A percentile compares a stretch with the other conserved stretches of the same genome.
These are phyloP conservation scores for Penicillium sp. DNA, from an alignment of 2,329 filamentous ascomycete species.

Conservation along the genomic window DNA sequence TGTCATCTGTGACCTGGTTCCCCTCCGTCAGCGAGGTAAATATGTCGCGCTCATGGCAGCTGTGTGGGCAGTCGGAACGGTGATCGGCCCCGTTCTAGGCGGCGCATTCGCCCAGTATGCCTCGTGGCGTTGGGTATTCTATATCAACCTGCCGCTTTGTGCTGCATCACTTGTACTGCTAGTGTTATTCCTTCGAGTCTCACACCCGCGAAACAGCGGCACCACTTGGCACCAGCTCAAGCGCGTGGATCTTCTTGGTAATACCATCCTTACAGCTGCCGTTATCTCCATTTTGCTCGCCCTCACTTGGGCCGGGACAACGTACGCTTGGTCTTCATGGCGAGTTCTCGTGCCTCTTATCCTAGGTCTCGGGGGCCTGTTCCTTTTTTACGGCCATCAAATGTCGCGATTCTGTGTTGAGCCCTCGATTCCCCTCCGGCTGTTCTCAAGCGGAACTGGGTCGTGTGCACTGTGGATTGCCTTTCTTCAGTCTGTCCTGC, in stretches of 20 bases:
- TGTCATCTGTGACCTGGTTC: conserved; percentile 5
- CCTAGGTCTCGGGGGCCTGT: conserved; percentile 24
- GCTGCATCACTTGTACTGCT: background rate
- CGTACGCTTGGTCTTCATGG: conserved; percentile 31
- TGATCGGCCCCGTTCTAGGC: conserved; percentile 4
- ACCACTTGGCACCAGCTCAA: background rate
- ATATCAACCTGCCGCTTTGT: conserved; percentile 5
- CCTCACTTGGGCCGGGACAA: conserved; percentile 29
- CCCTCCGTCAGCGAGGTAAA: conserved; percentile 9
- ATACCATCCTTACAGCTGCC: conserved; percentile 25
- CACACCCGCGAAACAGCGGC: background rate
- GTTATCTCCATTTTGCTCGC: conserved; percentile 30
- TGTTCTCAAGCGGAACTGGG: conserved; percentile 1
- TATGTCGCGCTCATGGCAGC: conserved; percentile 5
- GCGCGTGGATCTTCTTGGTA: conserved; percentile 30
- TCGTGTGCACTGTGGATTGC: conserved; percentile 2
- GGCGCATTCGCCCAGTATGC: background rate
- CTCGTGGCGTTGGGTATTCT: conserved; percentile 11
- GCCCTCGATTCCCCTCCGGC: background rate
- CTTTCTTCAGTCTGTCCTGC: conserved; percentile 15
- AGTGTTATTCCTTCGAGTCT: conserved; percentile 11
- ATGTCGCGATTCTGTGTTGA: background rate
- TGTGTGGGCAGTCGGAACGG: conserved; percentile 3
- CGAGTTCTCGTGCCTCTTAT: conserved; percentile 28
- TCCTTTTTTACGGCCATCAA: conserved; percentile 24